These are phyloP conservation scores for Halophytophthora batemanensis DNA, from an alignment of 352 stramenopile species.

Conservation along the genomic window DNA sequence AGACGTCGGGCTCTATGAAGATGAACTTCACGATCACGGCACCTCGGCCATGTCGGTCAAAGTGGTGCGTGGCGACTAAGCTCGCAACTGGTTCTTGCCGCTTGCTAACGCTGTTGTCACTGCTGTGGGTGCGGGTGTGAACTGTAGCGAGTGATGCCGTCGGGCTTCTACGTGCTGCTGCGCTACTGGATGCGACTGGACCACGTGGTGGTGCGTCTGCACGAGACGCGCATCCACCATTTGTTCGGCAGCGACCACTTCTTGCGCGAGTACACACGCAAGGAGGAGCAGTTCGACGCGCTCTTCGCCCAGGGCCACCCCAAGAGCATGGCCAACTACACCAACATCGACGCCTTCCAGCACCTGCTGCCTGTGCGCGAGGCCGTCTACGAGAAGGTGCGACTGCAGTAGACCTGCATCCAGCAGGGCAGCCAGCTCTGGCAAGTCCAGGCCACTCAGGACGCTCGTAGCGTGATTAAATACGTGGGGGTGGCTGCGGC, in stretches of 20 bases:
- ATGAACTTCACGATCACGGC: conserved; percentile 83
- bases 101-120: background rate
- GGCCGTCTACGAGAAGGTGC: conserved; percentile 62
- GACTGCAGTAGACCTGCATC: conserved; percentile 33
- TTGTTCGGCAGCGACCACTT: conserved; percentile 72
- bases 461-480: conserved; percentile 13
- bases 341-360: conserved; percentile 81
- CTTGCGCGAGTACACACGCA: conserved; percentile 76
- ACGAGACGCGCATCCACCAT: conserved; percentile 84
- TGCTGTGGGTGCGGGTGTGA: background rate
- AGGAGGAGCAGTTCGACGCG: conserved; percentile 69
- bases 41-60: conserved; percentile 78
- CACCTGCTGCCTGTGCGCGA: conserved; percentile 62
- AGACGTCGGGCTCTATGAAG: conserved; percentile 75
- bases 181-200: conserved; percentile 86
- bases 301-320: conserved; percentile 65
- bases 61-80: conserved; percentile 47
- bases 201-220: conserved; percentile 70
- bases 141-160: conserved; percentile 76
- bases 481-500: conserved; percentile 8
- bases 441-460: too few species aligned
- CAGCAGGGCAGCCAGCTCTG: background rate
- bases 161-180: conserved; percentile 72
- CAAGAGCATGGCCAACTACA: conserved; percentile 79
- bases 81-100: background rate